Percentiles rank a stretch among this genome's conserved stretches.
These are phyloP conservation scores for Pachysandra terminalis DNA, from an alignment of 164 flowering plant genomes.

Conservation along the genomic window DNA sequence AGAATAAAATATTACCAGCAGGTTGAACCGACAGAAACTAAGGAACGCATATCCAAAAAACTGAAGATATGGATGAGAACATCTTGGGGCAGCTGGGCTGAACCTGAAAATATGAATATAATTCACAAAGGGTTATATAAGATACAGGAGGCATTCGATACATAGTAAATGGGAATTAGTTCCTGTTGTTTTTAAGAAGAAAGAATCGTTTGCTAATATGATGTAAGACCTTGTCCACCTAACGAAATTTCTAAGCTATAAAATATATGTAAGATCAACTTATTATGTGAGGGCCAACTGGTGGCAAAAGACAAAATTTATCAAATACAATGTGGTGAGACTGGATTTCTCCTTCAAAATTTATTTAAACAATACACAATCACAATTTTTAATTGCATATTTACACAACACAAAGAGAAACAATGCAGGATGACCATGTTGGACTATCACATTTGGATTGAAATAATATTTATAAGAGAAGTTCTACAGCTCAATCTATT, in stretches of 20 bases:
- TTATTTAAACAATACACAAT: too few relatives aligned
- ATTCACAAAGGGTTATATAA: background rate
- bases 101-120: constrained; percentile 36
- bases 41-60: constrained; percentile 67
- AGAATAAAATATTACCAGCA: constrained; percentile 58
- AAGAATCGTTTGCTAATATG: background rate
- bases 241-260: background rate
- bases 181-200: background rate
- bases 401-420: too few relatives aligned
- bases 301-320: background rate
- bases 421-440: too few relatives aligned
- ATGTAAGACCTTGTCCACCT: background rate
- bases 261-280: too few relatives aligned
- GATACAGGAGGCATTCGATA: background rate
- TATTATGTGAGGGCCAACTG: background rate
- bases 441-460: too few relatives aligned
- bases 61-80: constrained; percentile 71
- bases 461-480: too few relatives aligned
- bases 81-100: constrained; percentile 59
- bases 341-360: too few relatives aligned
- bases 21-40: constrained; percentile 52
- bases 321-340: too few relatives aligned
- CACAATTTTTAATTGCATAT: too few relatives aligned
- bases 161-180: background rate
- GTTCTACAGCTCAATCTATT: too few relatives aligned